Conservation (phyloP, 2,329 filamentous ascomycete species). For the Exophiala sp. region DNA sequence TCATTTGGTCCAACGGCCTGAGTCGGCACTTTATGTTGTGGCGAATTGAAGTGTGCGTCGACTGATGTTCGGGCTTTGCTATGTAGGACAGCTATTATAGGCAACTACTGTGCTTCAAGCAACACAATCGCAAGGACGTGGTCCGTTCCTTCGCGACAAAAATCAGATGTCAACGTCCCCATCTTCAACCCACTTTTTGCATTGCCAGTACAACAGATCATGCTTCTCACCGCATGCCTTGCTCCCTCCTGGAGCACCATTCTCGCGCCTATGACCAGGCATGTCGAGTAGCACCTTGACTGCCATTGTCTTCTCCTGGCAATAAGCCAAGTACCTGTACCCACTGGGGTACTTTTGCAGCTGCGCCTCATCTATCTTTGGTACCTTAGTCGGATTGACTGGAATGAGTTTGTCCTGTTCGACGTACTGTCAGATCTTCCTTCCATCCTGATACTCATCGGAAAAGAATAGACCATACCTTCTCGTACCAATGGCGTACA, state of each 20-base stretch:
- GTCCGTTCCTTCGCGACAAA: no score
- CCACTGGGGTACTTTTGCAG: slow-evolving; percentile 42
- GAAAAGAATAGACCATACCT: slow-evolving; percentile 26
- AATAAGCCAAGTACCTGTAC: slow-evolving; percentile 46
- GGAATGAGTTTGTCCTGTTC: slow-evolving; percentile 46
- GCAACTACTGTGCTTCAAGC: no score
- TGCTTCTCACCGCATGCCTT: slow-evolving; percentile 42
- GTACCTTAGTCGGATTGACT: slow-evolving; percentile 44
- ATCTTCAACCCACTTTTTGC: slow-evolving; percentile 46
- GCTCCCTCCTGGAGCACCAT: slow-evolving; percentile 8
- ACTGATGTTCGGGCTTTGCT: no score
- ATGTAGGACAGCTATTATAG: no score
- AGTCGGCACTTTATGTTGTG: no score
- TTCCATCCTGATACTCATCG: neutral
- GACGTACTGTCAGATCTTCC: neutral
- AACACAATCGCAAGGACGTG: no score
- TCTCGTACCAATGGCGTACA: slow-evolving; percentile 53
- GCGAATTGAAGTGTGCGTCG: no score
- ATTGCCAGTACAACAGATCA: slow-evolving; percentile 44
- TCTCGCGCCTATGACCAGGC: slow-evolving; percentile 32
- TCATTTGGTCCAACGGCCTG: neutral
- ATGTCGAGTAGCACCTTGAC: slow-evolving; percentile 44
- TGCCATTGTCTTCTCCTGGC: slow-evolving; percentile 47
- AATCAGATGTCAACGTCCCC: slow-evolving; percentile 8
- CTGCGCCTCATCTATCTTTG: slow-evolving; percentile 40